Base-by-base conservation (phyloP, 768 basidiomycete genomes). In the Termitomyces sp. region DNA sequence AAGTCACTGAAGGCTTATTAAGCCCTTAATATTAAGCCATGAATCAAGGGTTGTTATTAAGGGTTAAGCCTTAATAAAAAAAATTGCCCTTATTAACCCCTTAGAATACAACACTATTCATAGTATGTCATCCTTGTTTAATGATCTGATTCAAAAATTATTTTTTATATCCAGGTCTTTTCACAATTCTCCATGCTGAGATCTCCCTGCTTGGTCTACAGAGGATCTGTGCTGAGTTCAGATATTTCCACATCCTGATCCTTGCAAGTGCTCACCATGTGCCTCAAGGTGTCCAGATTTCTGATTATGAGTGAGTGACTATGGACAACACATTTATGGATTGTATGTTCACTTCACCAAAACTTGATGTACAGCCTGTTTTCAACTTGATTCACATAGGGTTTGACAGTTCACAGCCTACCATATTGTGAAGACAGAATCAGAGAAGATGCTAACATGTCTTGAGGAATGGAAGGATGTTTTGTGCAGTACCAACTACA, bases 181-280 rank as follows among this genome's bases (percentile, higher is more conserved):
- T 5, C 63, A 74, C 37, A 67, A 67, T 8, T 3, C 41, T 42
- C 41, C 41, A 42, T 42, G 41, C 19, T 5, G 74, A 77, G 60
- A 69, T 77, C 10, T 62, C 71, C 2, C 72, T 74, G 2, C 59
- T 76, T 19, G 75, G 76, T 2, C 61, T 78, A 9, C 66, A 71
- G 27, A 71, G 70, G 51, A 65, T 71, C 31, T 73, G 71, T 51
- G 56, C 76, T 31, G 75, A 77, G 42, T 69, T 74, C 47, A 74
- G 75, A 5, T 76, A 73, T 62, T 75, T 75, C 65, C 65, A 74
- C 12, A 76, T 74, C 0, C 56, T 65, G 1, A 68, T 77, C 62
- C 62, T 75, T 1, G 61, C 52, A 2, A 47, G 64, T 3, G 63
- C 62, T 40, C 66, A 72, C 32, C 69, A 69, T 12, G 60, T 61